Percentiles rank a stretch among this genome's conserved stretches.
phyloP scores from a whole-genome alignment of 2,329 filamentous ascomycete genomes.

The Coccinonectria pachysandricola region DNA sequence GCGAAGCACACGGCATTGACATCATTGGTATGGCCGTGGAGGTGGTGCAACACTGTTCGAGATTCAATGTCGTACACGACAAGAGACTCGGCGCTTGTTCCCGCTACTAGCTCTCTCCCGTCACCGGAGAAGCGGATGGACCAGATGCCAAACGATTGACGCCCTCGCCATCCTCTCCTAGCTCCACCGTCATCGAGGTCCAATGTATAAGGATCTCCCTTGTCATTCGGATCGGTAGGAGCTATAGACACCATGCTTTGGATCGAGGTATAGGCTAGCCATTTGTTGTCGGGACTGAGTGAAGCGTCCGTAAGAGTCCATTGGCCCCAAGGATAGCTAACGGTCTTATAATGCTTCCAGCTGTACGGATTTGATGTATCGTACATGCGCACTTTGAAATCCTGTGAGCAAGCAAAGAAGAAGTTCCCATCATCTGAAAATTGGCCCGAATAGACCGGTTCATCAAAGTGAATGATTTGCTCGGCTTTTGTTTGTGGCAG shows the following conservation, averaged over 20 bases:
- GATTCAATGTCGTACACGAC: conserved; percentile 90
- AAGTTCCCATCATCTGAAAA: conserved; percentile 97
- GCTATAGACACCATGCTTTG: conserved; percentile 75
- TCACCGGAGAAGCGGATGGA: conserved; percentile 89
- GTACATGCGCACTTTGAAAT: conserved; percentile 94
- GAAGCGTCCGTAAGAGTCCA: conserved; percentile 97
- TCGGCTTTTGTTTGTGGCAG: conserved; percentile 71
- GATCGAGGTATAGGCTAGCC: conserved; percentile 86
- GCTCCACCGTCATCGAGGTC: conserved; percentile 42
- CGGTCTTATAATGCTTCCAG: conserved; percentile 93
- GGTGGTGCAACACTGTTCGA: conserved; percentile 60
- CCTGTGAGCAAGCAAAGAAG: conserved; percentile 85
- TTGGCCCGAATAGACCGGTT: conserved; percentile 86
- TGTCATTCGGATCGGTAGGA: conserved; percentile 73
- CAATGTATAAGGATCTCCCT: conserved; percentile 68
- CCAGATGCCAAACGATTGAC: conserved; percentile 58
- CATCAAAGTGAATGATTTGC: conserved; percentile 77
- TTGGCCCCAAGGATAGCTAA: conserved; percentile 72
- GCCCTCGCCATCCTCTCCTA: conserved; percentile 18
- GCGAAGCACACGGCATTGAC: conserved; percentile 97
- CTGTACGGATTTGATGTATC: conserved; percentile 92
- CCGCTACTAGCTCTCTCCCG: conserved; percentile 80
- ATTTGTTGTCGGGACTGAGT: conserved; percentile 82
- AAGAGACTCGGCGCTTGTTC: conserved; percentile 68
- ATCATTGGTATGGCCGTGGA: conserved; percentile 73